These are phyloP conservation scores for Aspergillus bombycis DNA, from an alignment of 2,329 filamentous ascomycete genomes.

Conservation along the genomic window DNA sequence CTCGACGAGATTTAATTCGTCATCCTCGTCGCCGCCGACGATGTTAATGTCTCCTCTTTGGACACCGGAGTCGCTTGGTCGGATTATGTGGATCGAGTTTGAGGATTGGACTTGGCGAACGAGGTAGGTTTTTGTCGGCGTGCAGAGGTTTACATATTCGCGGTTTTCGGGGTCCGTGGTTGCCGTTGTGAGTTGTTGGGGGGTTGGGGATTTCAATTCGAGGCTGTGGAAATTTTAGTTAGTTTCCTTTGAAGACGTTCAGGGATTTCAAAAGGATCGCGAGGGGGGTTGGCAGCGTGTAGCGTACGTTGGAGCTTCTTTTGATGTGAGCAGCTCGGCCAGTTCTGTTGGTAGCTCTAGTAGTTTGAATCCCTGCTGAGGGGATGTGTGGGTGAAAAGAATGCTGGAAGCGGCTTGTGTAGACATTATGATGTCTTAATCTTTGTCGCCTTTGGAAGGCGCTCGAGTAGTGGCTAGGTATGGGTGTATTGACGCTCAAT, in stretches of 20 bases:
- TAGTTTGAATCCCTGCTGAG: slow-evolving; percentile 59
- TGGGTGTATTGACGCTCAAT: neutral
- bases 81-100: slow-evolving; percentile 62
- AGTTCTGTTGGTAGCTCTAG: slow-evolving; percentile 64
- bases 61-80: slow-evolving; percentile 42
- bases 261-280: neutral
- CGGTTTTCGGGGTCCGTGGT: slow-evolving; percentile 27
- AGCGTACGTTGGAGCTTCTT: slow-evolving; percentile 45
- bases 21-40: slow-evolving; percentile 21
- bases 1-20: slow-evolving; percentile 30
- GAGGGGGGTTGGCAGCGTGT: neutral
- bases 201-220: slow-evolving; percentile 45
- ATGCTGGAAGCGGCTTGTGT: slow-evolving; percentile 42
- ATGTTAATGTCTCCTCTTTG: slow-evolving; percentile 33
- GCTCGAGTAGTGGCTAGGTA: neutral
- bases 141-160: slow-evolving; percentile 61
- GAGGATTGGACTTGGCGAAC: slow-evolving; percentile 68
- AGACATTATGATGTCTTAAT: slow-evolving; percentile 34
- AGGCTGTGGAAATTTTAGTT: slow-evolving; percentile 33
- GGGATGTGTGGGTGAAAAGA: slow-evolving; percentile 44
- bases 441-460: neutral
- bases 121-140: slow-evolving; percentile 58
- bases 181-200: slow-evolving; percentile 27
- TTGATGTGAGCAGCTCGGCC: slow-evolving; percentile 55
- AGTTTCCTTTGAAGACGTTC: neutral